Evolutionary conservation across 2,329 filamentous ascomycete genomes (phyloP).

Genomic region (Sclerotinia subarctica): DNA sequence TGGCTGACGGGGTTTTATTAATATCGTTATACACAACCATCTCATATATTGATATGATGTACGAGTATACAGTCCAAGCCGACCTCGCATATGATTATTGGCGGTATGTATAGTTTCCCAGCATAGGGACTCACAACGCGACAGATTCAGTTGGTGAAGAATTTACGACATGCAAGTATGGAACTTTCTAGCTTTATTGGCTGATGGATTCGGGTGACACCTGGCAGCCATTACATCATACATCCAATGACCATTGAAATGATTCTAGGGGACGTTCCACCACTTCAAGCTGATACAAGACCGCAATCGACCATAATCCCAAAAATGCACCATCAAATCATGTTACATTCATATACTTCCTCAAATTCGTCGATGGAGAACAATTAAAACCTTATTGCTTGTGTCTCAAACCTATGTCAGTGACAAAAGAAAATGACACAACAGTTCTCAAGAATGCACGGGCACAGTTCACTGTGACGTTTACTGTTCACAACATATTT

Average conservation of each 20-base stretch:
- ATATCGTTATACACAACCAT: background rate
- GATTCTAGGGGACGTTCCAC: background rate
- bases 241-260: background rate
- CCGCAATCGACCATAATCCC: too few species aligned
- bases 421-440: too few species aligned
- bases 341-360: too few species aligned
- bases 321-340: too few species aligned
- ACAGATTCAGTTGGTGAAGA: background rate
- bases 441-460: slow-evolving; percentile 20
- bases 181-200: background rate
- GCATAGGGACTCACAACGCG: background rate
- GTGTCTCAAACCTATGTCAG: too few species aligned
- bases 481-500: background rate
- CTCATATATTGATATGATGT: background rate
- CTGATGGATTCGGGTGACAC: background rate
- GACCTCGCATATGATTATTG: background rate
- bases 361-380: too few species aligned
- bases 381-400: too few species aligned
- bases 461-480: background rate
- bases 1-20: background rate
- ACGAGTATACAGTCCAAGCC: background rate
- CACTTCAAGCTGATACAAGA: background rate
- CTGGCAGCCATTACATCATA: background rate
- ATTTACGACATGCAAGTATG: background rate
- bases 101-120: background rate